These are phyloP conservation scores for Sporothrix luriei DNA, from an alignment of 2,329 filamentous ascomycete species.

Conservation along the genomic window DNA sequence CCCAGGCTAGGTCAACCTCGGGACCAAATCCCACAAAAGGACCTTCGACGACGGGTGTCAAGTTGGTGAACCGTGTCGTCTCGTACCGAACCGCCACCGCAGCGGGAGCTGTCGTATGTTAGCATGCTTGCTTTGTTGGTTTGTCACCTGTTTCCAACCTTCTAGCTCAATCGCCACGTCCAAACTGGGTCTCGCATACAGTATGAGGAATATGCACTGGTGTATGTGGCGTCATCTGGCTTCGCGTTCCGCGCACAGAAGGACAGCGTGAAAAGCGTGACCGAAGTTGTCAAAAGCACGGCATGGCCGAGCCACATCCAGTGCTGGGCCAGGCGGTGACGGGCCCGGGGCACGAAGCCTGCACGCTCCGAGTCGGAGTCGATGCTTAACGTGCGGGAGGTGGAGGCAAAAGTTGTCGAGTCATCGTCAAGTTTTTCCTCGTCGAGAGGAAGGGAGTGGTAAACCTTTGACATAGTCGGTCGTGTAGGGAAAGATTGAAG, in stretches of 20 bases:
- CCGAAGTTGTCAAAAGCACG: constrained; percentile 46
- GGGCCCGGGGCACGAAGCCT: constrained; percentile 29
- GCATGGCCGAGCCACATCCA: constrained; percentile 49
- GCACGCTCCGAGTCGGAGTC: constrained; percentile 30
- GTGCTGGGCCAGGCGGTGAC: constrained; percentile 35
- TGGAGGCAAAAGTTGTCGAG: constrained; percentile 19
- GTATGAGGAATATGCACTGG: constrained; percentile 50
- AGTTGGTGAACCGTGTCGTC: constrained; percentile 51
- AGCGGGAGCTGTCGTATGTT: constrained; percentile 46
- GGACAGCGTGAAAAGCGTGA: constrained; percentile 48
- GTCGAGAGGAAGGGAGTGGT: constrained; percentile 44
- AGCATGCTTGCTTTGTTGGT: constrained; percentile 42
- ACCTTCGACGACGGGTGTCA: constrained; percentile 51
- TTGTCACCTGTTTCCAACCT: neutral
- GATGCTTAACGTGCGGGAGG: constrained; percentile 30
- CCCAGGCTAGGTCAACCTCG: constrained; percentile 61
- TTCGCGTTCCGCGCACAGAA: constrained; percentile 46
- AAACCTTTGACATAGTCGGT: constrained; percentile 42
- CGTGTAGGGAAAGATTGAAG: constrained; percentile 26
- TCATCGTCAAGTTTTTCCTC: constrained; percentile 43
- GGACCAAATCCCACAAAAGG: constrained; percentile 59
- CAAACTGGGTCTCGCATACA: constrained; percentile 31
- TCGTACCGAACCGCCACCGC: constrained; percentile 55
- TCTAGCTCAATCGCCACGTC: neutral
- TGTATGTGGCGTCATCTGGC: constrained; percentile 43